phyloP scores from a whole-genome alignment of 345 rosid genomes.

The Aurinia saxatilis region DNA sequence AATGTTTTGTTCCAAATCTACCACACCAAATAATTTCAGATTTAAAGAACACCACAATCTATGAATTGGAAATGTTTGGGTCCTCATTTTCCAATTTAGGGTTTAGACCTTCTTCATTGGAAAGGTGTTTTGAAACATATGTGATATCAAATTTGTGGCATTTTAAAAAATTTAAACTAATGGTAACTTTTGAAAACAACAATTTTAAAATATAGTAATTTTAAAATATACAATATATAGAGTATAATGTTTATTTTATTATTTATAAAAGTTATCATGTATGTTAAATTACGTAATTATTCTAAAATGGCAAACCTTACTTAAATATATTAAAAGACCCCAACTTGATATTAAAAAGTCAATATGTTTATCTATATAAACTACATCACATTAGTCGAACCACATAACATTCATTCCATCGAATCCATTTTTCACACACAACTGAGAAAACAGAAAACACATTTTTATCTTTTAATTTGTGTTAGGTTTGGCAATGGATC shows the following conservation, averaged over 20 bases:
- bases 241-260: neutral
- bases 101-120: too few species aligned
- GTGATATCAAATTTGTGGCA: too few species aligned
- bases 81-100: too few species aligned
- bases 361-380: slow-evolving; percentile 19
- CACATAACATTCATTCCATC: slow-evolving; percentile 1
- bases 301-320: neutral
- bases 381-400: neutral
- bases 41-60: too few species aligned
- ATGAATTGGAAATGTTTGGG: too few species aligned
- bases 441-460: neutral
- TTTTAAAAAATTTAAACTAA: too few species aligned
- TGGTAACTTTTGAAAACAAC: too few species aligned
- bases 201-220: too few species aligned
- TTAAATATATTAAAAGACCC: neutral
- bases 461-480: neutral
- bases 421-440: neutral
- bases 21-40: too few species aligned
- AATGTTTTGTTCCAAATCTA: too few species aligned
- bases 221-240: too few species aligned
- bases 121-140: too few species aligned
- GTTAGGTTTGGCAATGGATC: slow-evolving; percentile 18
- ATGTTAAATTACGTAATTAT: neutral
- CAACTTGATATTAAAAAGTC: neutral
- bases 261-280: neutral